Percentiles rank a stretch among this genome's conserved stretches.
phyloP scores from a whole-genome alignment of 148 eudicot genomes.

The Selenicereus undatus region DNA sequence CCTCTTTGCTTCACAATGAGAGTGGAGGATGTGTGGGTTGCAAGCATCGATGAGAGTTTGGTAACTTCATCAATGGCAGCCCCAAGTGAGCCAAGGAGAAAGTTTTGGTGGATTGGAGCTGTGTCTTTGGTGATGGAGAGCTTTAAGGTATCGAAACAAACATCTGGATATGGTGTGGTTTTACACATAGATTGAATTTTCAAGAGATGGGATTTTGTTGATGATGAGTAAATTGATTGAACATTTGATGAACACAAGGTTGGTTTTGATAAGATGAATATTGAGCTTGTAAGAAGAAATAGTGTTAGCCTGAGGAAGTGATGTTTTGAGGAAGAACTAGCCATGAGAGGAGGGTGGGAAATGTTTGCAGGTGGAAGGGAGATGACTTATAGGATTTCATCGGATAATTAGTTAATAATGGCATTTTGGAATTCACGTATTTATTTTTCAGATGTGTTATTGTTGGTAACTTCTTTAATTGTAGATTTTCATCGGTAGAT shows the following conservation, averaged over 20 bases:
- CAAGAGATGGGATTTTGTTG: constrained; percentile 20
- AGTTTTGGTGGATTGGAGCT: constrained; percentile 32
- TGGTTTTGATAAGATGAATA: not conserved
- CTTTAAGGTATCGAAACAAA: constrained; percentile 52
- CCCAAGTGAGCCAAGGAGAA: constrained; percentile 55
- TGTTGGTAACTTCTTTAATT: not conserved
- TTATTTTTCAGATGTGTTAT: too few species aligned
- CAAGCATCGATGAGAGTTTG: constrained; percentile 47
- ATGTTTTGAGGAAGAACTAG: constrained; percentile 22
- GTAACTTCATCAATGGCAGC: constrained; percentile 46
- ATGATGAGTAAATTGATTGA: not conserved
- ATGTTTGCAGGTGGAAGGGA: not conserved
- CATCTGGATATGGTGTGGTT: constrained; percentile 66
- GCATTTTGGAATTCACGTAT: not conserved
- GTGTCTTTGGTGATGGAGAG: constrained; percentile 51
- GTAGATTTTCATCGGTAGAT: not conserved
- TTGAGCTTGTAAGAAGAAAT: constrained; percentile 1
- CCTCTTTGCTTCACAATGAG: constrained; percentile 64
- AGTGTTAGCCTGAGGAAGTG: not conserved
- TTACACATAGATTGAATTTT: constrained; percentile 46
- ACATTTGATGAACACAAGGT: constrained; percentile 4
- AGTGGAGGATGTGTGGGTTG: constrained; percentile 17
- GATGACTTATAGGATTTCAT: not conserved
- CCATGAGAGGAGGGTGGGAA: constrained; percentile 18
- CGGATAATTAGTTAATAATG: not conserved